These are phyloP conservation scores for Metarhizium rileyi DNA, from an alignment of 2,329 filamentous ascomycete species.

Conservation along the genomic window DNA sequence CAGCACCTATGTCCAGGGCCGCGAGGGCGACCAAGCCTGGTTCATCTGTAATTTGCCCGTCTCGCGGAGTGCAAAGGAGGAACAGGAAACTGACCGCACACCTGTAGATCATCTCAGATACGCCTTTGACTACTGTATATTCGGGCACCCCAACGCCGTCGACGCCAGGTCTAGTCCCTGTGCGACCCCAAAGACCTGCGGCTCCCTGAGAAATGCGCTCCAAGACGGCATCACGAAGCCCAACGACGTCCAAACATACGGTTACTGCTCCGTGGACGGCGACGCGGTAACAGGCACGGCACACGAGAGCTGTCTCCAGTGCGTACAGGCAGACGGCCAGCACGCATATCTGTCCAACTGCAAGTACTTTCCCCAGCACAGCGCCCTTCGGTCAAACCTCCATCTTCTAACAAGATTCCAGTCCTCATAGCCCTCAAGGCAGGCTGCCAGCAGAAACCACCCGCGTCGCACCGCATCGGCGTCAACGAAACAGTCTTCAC, in stretches of 20 bases:
- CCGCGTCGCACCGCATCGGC: slow-evolving; percentile 22
- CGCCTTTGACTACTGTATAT: slow-evolving; percentile 41
- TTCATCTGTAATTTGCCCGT: slow-evolving; percentile 44
- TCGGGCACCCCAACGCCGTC: slow-evolving; percentile 40
- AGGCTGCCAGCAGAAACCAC: slow-evolving; percentile 37
- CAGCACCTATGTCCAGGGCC: slow-evolving; percentile 35
- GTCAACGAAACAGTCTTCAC: slow-evolving; percentile 38
- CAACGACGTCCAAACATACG: slow-evolving; percentile 25
- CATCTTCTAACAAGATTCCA: slow-evolving; percentile 14
- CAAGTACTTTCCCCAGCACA: too few relatives aligned
- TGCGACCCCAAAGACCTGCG: slow-evolving; percentile 41
- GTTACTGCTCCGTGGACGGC: slow-evolving; percentile 35
- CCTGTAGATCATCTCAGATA: slow-evolving; percentile 41
- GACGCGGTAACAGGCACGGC: slow-evolving; percentile 22
- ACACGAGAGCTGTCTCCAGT: slow-evolving; percentile 33
- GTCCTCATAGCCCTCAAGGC: slow-evolving; percentile 42
- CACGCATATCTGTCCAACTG: slow-evolving; percentile 40
- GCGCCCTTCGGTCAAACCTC: too few relatives aligned
- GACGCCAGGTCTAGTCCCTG: slow-evolving; percentile 37
- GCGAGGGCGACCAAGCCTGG: slow-evolving; percentile 45
- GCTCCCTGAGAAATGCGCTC: slow-evolving; percentile 31
- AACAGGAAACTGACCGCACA: too few relatives aligned
- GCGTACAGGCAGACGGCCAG: slow-evolving; percentile 31
- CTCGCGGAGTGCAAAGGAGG: too few relatives aligned
- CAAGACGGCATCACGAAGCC: slow-evolving; percentile 28